Evolutionary conservation across 2,329 filamentous ascomycete species (phyloP), one percentile per base, ranked within the genome.

Genomic region (Trichoderma atrobrunneum): DNA sequence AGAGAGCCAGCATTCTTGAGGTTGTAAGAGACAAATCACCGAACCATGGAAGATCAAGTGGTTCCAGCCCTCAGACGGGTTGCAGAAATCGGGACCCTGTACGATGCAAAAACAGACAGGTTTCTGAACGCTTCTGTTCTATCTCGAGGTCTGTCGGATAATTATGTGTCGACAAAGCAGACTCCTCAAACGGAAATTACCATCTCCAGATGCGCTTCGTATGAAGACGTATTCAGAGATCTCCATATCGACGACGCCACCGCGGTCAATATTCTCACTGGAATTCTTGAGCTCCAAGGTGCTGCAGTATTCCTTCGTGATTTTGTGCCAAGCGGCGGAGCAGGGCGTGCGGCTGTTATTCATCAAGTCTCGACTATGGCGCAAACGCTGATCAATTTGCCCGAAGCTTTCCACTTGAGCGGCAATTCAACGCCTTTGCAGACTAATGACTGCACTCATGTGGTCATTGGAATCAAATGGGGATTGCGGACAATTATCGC

Each of bases 31-130:
- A 12, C 10, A 61, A 32, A 24, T 21, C n/a, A 12, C 1, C n/a
- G n/a, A n/a, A n/a, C n/a, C 21, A 68, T 76, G 74, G 12, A 36
- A 3, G 60, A 73, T 4, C 36, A 63, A 7, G 2, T 18, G 1
- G 54, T 67, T 10, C 48, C 60, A 16, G 64, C 75, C 0, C 73
- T 76, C 24, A 62, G 72, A 3, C 71, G 74, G 5, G 8, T 62
- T 16, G 74, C 73, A 1, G 7, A 70, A 0, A 69, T 76, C 1
- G 73, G 75, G 1, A 73, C 75, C 0, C 21, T 76, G 32, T 76
- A 76, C n/a, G 70, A 76, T 14, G 72, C 72, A 4, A 72, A 30
- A 4, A 28, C 59, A 12, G 75, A 74, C 8, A 30, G 39, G 4
- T 76, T 76, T 3, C 69, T 76, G 7, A 6, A 56, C 0, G 62